These are phyloP conservation scores for Kluyveromyces lactis DNA, from an alignment of 805 yeast genomes.

Conservation along the genomic window DNA sequence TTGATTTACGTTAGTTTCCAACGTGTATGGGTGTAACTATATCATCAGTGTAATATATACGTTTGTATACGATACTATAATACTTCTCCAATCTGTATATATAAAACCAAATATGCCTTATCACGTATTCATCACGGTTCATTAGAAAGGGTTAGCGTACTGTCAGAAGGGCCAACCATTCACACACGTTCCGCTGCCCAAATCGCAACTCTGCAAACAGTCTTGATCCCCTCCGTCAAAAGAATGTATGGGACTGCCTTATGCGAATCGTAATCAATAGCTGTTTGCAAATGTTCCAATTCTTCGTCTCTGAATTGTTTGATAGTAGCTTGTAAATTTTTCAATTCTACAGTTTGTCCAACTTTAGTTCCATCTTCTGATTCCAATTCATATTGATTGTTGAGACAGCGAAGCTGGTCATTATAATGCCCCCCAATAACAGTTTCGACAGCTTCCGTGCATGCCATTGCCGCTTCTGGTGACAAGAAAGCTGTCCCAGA, in stretches of 20 bases:
- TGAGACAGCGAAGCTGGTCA: slow-evolving; percentile 71
- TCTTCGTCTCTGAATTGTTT: slow-evolving; percentile 86
- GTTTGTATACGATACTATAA: too few relatives aligned
- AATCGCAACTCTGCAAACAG: slow-evolving; percentile 79
- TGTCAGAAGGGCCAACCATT: neutral
- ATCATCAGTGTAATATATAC: too few relatives aligned
- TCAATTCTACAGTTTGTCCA: slow-evolving; percentile 42
- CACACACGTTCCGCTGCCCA: slow-evolving; percentile 82
- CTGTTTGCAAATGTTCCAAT: slow-evolving; percentile 90
- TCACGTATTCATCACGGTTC: too few relatives aligned
- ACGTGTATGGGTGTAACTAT: too few relatives aligned
- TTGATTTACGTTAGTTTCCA: too few relatives aligned
- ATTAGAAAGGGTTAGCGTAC: too few relatives aligned
- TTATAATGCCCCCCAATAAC: slow-evolving; percentile 96
- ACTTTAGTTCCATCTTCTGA: slow-evolving; percentile 25
- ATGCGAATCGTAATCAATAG: slow-evolving; percentile 84
- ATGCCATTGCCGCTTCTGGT: slow-evolving; percentile 98
- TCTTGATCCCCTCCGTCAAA: slow-evolving; percentile 79
- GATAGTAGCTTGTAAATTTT: slow-evolving; percentile 50
- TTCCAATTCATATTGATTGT: slow-evolving; percentile 51
- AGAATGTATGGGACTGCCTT: slow-evolving; percentile 88
- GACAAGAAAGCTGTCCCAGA: slow-evolving; percentile 77
- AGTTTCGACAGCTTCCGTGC: slow-evolving; percentile 97
- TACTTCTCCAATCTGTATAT: too few relatives aligned
- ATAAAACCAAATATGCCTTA: too few relatives aligned